Conservation (phyloP, 352 stramenopile species). For the Phytophthora hybrid region DNA sequence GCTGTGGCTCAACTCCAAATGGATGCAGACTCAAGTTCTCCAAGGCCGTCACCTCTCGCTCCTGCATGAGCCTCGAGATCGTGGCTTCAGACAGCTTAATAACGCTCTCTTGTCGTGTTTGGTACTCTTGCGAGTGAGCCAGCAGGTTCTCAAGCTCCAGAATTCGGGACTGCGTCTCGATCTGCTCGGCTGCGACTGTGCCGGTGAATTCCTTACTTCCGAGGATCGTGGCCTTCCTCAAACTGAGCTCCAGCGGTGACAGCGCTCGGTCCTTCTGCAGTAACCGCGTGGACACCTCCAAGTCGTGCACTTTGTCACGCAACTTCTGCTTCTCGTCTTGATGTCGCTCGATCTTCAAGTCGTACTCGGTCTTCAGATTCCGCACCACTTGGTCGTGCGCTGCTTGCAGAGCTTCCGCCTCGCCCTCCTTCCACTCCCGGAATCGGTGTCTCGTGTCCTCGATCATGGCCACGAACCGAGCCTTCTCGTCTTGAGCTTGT, state of each 20-base stretch:
- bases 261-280: constrained; percentile 72
- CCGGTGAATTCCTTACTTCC: constrained; percentile 52
- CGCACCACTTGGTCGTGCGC: constrained; percentile 59
- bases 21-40: constrained; percentile 54
- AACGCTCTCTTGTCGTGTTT: constrained; percentile 66
- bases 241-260: constrained; percentile 68
- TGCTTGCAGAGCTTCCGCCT: constrained; percentile 44
- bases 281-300: constrained; percentile 70
- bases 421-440: constrained; percentile 71
- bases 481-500: constrained; percentile 66
- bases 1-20: constrained; percentile 25
- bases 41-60: constrained; percentile 52
- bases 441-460: constrained; percentile 66
- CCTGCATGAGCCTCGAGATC: constrained; percentile 71
- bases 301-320: constrained; percentile 75
- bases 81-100: constrained; percentile 72
- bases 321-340: constrained; percentile 82
- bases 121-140: constrained; percentile 65
- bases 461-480: constrained; percentile 59
- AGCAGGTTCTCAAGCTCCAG: constrained; percentile 67
- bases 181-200: constrained; percentile 61
- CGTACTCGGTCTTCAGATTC: constrained; percentile 67
- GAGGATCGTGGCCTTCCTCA: constrained; percentile 70
- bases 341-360: constrained; percentile 70
- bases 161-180: constrained; percentile 60